Percentiles rank a stretch among this genome's conserved stretches.
These are phyloP conservation scores for Corylus americana DNA, from an alignment of 306 rosid species.

Conservation along the genomic window DNA sequence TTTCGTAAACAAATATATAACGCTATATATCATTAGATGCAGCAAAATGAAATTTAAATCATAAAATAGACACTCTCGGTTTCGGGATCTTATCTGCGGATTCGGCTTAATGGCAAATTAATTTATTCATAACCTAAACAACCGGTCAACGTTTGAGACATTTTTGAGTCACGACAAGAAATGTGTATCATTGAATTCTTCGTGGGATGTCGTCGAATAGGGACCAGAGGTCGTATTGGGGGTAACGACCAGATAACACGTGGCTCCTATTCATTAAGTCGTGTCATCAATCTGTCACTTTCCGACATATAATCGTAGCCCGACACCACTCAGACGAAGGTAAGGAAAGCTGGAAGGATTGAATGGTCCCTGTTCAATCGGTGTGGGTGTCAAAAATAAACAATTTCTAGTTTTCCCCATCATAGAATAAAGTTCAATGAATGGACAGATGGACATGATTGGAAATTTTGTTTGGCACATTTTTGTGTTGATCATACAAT, in stretches of 20 bases:
- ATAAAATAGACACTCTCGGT: no score
- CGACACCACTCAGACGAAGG: background rate
- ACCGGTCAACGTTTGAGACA: background rate
- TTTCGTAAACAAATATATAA: background rate
- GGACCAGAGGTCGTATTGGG: background rate
- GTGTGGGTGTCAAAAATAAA: background rate
- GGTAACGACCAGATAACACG: background rate
- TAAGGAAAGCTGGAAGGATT: no score
- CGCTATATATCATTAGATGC: no score
- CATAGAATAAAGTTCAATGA: background rate
- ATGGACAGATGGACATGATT: background rate
- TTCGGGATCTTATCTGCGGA: no score
- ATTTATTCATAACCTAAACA: background rate
- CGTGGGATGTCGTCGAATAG: background rate
- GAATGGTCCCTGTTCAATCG: background rate
- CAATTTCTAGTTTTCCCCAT: background rate
- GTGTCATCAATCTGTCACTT: background rate
- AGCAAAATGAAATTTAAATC: no score
- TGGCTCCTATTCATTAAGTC: no score
- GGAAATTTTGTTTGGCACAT: background rate
- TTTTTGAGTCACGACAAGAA: background rate
- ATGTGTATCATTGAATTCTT: background rate
- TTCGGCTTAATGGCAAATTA: background rate
- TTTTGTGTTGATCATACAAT: no score
- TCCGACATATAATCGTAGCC: background rate